A percentile compares a stretch with the other conserved stretches of the same genome.
phyloP scores from a whole-genome alignment of 106 monocot genomes.

The Hemerocallis citrina region DNA sequence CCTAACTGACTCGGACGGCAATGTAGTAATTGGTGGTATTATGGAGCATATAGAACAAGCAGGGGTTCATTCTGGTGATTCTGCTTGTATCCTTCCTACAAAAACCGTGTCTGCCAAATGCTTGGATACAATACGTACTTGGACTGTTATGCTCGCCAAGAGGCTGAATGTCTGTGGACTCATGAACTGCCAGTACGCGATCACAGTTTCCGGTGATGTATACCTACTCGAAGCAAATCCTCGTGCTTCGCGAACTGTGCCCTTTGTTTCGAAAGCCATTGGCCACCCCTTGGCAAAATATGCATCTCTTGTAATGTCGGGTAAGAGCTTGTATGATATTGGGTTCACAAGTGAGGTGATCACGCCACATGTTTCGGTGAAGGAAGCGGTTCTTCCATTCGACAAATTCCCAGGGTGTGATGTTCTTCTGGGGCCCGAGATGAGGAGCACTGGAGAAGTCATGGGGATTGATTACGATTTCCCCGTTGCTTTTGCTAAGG shows the following conservation, averaged over 20 bases:
- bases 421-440: constrained; percentile 93
- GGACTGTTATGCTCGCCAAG: constrained; percentile 75
- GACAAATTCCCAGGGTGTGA: constrained; percentile 99
- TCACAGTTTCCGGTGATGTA: constrained; percentile 67
- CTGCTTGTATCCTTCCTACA: constrained; percentile 91
- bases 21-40: constrained; percentile 96
- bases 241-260: constrained; percentile 92
- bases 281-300: constrained; percentile 93
- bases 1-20: constrained; percentile 68
- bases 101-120: constrained; percentile 59
- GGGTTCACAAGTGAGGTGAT: constrained; percentile 63
- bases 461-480: constrained; percentile 94
- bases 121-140: constrained; percentile 57
- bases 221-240: constrained; percentile 97
- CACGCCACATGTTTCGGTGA: constrained; percentile 80
- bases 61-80: constrained; percentile 94
- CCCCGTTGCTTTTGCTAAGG: constrained; percentile 89
- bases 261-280: constrained; percentile 96
- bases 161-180: constrained; percentile 80
- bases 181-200: constrained; percentile 98
- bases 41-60: constrained; percentile 99
- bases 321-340: constrained; percentile 62
- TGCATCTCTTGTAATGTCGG: constrained; percentile 92
- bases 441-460: constrained; percentile 98
- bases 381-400: constrained; percentile 92